A percentile compares a stretch with the other conserved stretches of the same genome.
These are phyloP conservation scores for Rhododendron henanense DNA, from an alignment of 148 eudicot species.

Conservation along the genomic window DNA sequence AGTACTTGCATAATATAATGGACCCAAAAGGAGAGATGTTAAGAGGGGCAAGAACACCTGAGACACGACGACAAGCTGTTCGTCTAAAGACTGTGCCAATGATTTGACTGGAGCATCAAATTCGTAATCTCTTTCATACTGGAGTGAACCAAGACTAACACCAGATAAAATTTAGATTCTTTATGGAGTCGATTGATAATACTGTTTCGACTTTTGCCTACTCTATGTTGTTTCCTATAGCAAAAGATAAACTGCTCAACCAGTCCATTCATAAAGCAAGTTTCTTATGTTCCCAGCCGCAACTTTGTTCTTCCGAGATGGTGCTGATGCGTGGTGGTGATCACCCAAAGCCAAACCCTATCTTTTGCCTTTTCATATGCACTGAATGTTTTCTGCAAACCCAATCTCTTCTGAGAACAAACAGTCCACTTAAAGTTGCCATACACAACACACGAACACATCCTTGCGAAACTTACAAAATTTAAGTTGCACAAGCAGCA, in stretches of 20 bases:
- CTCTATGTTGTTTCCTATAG: neutral
- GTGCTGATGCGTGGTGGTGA: neutral
- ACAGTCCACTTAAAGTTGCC: neutral
- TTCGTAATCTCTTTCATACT: slow-evolving; percentile 43
- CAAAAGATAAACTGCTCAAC: neutral
- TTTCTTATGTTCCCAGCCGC: neutral
- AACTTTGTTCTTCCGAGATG: neutral
- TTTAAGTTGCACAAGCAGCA: neutral
- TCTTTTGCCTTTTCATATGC: neutral
- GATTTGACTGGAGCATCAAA: slow-evolving; percentile 45
- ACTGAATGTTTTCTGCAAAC: no score
- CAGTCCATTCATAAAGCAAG: neutral
- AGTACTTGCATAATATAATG: neutral
- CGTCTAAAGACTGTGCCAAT: slow-evolving; percentile 37
- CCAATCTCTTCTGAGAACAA: neutral
- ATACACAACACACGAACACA: neutral
- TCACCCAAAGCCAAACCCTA: neutral
- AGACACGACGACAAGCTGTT: slow-evolving; percentile 43
- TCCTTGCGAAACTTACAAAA: neutral
- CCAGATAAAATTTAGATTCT: neutral
- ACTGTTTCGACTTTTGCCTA: neutral
- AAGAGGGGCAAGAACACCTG: slow-evolving; percentile 22
- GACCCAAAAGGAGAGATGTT: neutral
- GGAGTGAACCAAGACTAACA: neutral
- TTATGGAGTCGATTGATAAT: neutral